phyloP scores from a whole-genome alignment of 2,329 filamentous ascomycete genomes.

The Ophiostoma tasmaniense region DNA sequence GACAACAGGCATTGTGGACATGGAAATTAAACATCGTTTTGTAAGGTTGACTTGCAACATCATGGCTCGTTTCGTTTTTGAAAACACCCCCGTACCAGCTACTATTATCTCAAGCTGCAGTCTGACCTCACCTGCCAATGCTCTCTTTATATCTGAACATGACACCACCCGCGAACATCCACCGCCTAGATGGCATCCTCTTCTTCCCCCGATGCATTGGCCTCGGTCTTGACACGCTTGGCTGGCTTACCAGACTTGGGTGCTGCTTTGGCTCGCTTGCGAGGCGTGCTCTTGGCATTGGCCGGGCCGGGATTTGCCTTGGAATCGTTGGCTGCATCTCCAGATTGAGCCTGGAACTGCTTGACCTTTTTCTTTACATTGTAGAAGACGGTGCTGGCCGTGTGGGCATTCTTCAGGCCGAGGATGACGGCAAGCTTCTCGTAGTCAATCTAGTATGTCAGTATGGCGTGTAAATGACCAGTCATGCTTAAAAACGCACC shows the following conservation, averaged over 20 bases:
- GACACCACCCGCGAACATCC: neutral
- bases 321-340: neutral
- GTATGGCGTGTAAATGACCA: neutral
- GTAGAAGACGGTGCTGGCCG: conserved; percentile 16
- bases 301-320: neutral
- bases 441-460: conserved; percentile 14
- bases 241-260: conserved; percentile 8
- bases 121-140: neutral
- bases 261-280: conserved; percentile 10
- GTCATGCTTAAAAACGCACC: neutral
- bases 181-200: conserved; percentile 5
- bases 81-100: neutral
- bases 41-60: neutral
- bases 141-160: neutral
- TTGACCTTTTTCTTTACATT: conserved; percentile 17
- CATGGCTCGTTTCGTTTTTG: neutral
- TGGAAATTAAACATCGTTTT: neutral
- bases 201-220: neutral
- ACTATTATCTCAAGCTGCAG: neutral
- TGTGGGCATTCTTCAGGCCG: conserved; percentile 15
- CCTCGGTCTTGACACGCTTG: conserved; percentile 15
- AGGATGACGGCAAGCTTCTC: conserved; percentile 15
- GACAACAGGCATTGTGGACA: neutral
- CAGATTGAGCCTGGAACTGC: conserved; percentile 2
- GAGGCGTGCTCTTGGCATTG: conserved; percentile 4